Base-by-base conservation (phyloP, 2,329 filamentous ascomycete genomes). In the Nigrograna mackinnonii region DNA sequence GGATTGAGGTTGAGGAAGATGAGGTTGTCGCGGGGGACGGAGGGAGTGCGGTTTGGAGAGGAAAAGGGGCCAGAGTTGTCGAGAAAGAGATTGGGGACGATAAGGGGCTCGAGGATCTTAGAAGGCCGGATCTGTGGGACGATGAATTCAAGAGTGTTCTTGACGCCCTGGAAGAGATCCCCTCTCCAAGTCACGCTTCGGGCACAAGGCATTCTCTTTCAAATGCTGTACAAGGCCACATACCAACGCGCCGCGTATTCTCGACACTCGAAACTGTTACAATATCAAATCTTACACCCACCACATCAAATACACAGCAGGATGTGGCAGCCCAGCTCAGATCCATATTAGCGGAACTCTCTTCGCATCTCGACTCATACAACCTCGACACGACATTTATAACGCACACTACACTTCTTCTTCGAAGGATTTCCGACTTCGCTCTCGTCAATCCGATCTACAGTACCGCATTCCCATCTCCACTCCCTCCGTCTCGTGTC, bases 401-500 rank as follows among this genome's bases (percentile, higher is more conserved):
- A 20, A 69, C 68, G 22, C 62, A 66, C 44, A 79, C 76, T 26
- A 81, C 78, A 1, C 75, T 97, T 39, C 72, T 95, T 36, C 80
- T 99, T 22, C 83, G 86, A 39, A 79, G 78, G 43, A 96, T 97
- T 87, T 66, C 79, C 16, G 84, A 91, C 68, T 99, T 97, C 66
- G 75, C 82, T 0, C 58, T 73, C 13, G 75, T 96, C 54, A 97
- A 97, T 68, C 67, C 74, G 19, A 72, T 87, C 49, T 99, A 97
- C 67, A 84, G 82, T 4, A 75, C 78, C 6, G 78, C 91, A 31
- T 97, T 97, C 68, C 71, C 72, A 16, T 75, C 79, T 36, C 86
- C 91, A 0, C 95, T 91, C 51, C 94, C 94, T 0, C 90, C 94
- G 0, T 84, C 91, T 0, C 76, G 94, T 37, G 86, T 95, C 37